These are phyloP conservation scores for Glaciozyma martinii DNA, from an alignment of 768 basidiomycete genomes.

Conservation along the genomic window DNA sequence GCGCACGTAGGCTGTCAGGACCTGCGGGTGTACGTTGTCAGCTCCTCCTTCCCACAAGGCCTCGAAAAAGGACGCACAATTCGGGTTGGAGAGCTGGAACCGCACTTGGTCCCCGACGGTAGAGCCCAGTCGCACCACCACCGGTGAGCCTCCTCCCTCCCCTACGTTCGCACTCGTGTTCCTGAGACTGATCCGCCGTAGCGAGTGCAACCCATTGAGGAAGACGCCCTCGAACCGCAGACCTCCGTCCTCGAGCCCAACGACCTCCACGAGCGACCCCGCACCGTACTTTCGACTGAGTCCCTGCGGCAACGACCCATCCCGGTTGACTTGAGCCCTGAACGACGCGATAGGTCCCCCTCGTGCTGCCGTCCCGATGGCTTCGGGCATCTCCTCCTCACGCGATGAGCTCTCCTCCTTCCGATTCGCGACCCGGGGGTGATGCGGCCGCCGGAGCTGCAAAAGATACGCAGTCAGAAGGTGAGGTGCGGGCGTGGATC, in stretches of 20 bases:
- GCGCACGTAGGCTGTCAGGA: neutral
- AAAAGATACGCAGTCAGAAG: no score
- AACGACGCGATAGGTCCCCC: constrained; percentile 15
- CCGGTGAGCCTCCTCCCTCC: neutral
- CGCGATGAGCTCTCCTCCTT: neutral
- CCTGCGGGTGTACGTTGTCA: neutral
- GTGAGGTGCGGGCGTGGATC: no score
- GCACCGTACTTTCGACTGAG: no score
- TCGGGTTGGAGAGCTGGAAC: constrained; percentile 6
- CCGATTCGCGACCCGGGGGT: no score
- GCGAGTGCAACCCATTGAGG: neutral
- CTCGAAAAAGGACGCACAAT: neutral
- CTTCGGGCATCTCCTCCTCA: neutral
- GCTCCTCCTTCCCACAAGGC: no score
- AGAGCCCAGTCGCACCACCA: constrained; percentile 2
- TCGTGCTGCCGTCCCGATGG: neutral
- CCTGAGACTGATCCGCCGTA: neutral
- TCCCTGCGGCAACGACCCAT: no score
- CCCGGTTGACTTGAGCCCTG: no score
- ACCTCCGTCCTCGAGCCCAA: neutral
- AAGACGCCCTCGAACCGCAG: neutral
- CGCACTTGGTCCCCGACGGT: constrained; percentile 7
- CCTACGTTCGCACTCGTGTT: neutral
- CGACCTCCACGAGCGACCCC: neutral
- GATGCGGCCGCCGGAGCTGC: no score